Evolutionary conservation across 2,329 filamentous ascomycete species (phyloP).

Genomic region (Botrytis fragariae): DNA sequence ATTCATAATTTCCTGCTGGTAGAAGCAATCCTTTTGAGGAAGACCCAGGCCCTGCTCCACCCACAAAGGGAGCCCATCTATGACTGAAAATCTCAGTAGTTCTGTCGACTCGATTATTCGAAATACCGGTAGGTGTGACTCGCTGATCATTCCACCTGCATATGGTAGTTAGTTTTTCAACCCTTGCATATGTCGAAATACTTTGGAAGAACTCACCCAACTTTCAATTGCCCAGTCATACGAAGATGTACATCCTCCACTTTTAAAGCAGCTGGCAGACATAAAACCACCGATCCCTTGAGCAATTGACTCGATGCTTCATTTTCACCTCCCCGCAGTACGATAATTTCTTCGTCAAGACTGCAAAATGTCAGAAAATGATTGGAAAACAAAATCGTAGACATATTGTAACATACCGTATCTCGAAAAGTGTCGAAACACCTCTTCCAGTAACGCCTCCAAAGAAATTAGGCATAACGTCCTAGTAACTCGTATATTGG

Average conservation of each 20-base stretch:
- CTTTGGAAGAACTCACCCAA: constrained; percentile 55
- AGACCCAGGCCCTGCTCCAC: constrained; percentile 45
- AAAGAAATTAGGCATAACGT: constrained; percentile 38
- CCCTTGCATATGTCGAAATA: not conserved
- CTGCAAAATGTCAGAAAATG: constrained; percentile 44
- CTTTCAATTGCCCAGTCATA: constrained; percentile 65
- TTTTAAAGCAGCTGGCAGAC: constrained; percentile 64
- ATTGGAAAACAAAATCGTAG: constrained; percentile 18
- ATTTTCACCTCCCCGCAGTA: constrained; percentile 71
- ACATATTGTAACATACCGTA: constrained; percentile 35
- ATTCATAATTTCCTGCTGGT: constrained; percentile 76
- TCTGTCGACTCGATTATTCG: constrained; percentile 58
- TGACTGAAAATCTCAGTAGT: constrained; percentile 63
- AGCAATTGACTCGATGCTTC: constrained; percentile 74
- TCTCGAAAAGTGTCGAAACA: constrained; percentile 40
- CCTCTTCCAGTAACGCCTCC: constrained; percentile 36
- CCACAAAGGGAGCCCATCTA: constrained; percentile 66
- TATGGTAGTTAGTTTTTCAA: not conserved
- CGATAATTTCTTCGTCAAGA: constrained; percentile 74
- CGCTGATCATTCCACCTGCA: constrained; percentile 52
- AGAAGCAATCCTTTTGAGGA: constrained; percentile 56
- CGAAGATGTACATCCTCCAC: constrained; percentile 72
- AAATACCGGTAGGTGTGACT: constrained; percentile 56
- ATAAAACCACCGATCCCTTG: constrained; percentile 71
- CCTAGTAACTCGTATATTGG: not conserved